Conservation (phyloP, 495 filamentous ascomycete species). For the Cercophora samala region DNA sequence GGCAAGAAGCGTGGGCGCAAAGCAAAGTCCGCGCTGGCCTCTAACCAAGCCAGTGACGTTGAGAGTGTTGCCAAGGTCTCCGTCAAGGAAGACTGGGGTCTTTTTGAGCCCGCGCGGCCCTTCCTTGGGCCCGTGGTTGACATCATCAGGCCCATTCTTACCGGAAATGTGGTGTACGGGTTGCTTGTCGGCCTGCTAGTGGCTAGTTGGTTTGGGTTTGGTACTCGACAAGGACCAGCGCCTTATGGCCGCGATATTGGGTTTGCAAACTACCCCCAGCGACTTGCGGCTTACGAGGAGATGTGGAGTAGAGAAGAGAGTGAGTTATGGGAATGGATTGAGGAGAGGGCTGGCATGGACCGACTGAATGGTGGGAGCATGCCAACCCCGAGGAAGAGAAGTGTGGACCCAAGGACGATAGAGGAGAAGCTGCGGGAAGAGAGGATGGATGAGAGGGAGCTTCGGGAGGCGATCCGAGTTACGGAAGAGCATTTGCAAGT, state of each 20-base stretch:
- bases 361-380: conserved; percentile 45
- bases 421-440: conserved; percentile 60
- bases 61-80: conserved; percentile 45
- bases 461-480: conserved; percentile 78
- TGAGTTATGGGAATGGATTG: conserved; percentile 93
- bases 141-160: conserved; percentile 66
- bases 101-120: conserved; percentile 71
- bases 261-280: conserved; percentile 55
- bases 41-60: conserved; percentile 41
- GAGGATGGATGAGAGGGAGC: conserved; percentile 73
- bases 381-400: conserved; percentile 35
- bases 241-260: conserved; percentile 36
- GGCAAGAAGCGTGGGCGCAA: conserved; percentile 59
- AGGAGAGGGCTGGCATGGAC: conserved; percentile 78
- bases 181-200: conserved; percentile 56
- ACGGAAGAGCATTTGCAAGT: conserved; percentile 78
- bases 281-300: conserved; percentile 84
- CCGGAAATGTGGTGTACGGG: conserved; percentile 63
- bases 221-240: conserved; percentile 37
- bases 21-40: conserved; percentile 44
- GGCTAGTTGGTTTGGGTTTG: conserved; percentile 54
- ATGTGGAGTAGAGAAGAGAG: conserved; percentile 89
- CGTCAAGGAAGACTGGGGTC: conserved; percentile 62
- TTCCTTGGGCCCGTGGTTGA: conserved; percentile 68
- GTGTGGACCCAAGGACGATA: conserved; percentile 46